These are phyloP conservation scores for Saturnispora zaruensis DNA, from an alignment of 805 yeast species.

Conservation along the genomic window DNA sequence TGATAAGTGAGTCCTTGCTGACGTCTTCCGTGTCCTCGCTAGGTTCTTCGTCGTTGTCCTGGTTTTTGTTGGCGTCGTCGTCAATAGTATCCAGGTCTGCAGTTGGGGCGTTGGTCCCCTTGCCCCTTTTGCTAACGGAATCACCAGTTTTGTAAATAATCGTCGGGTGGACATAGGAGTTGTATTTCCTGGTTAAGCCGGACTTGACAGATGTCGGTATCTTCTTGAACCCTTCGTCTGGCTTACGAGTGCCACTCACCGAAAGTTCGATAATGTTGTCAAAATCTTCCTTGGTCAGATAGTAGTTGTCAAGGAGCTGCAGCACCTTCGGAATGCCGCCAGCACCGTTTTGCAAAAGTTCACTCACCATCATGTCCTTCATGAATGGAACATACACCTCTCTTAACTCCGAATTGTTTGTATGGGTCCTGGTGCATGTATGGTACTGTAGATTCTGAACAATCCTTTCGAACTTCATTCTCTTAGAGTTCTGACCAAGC, in stretches of 20 bases:
- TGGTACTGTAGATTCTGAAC: slow-evolving; percentile 87
- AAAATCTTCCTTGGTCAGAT: slow-evolving; percentile 85
- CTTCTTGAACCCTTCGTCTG: slow-evolving; percentile 42
- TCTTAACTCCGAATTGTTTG: slow-evolving; percentile 67
- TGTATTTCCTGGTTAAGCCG: slow-evolving; percentile 81
- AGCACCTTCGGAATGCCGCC: slow-evolving; percentile 63
- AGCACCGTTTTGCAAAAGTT: slow-evolving; percentile 46
- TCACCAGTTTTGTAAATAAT: slow-evolving; percentile 72
- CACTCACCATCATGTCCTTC: slow-evolving; percentile 46
- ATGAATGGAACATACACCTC: slow-evolving; percentile 66
- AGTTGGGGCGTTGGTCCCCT: slow-evolving; percentile 18
- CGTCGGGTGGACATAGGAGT: slow-evolving; percentile 68
- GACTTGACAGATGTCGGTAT: slow-evolving; percentile 74
- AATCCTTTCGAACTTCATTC: slow-evolving; percentile 65
- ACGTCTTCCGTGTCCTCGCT: slow-evolving; percentile 40
- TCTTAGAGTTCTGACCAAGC: slow-evolving; percentile 86
- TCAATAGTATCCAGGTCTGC: slow-evolving; percentile 65
- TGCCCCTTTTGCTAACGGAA: slow-evolving; percentile 37
- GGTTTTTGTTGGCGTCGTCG: slow-evolving; percentile 32
- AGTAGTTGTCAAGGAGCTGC: slow-evolving; percentile 74
- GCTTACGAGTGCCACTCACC: slow-evolving; percentile 44
- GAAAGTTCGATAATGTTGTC: slow-evolving; percentile 78
- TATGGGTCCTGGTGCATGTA: slow-evolving; percentile 68
- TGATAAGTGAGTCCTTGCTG: slow-evolving; percentile 57
- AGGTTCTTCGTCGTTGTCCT: slow-evolving; percentile 30